Evolutionary conservation across 805 yeast species (phyloP).

Genomic region (Barnettozyma vustinii): DNA sequence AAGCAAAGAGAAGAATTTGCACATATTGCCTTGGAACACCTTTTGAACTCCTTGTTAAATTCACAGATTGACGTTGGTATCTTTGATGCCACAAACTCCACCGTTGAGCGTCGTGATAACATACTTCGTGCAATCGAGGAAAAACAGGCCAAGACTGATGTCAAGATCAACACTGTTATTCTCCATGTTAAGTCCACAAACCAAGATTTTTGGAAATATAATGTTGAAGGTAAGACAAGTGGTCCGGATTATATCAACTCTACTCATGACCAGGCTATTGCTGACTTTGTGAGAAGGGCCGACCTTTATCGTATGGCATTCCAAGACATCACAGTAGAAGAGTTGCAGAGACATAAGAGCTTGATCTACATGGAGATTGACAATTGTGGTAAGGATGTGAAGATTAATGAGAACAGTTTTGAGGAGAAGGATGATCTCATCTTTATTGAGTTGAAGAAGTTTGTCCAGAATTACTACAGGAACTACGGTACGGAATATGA

Average conservation of each 20-base stretch:
- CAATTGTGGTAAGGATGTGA: conserved; percentile 21
- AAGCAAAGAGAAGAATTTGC: conserved; percentile 48
- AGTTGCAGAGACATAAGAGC: conserved; percentile 18
- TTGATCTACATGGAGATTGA: conserved; percentile 17
- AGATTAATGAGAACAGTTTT: conserved; percentile 21
- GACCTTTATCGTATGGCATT: conserved; percentile 41
- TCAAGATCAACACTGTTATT: conserved; percentile 43
- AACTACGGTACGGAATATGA: conserved; percentile 29
- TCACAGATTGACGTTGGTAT: conserved; percentile 47
- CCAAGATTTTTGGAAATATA: conserved; percentile 45
- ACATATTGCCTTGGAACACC: conserved; percentile 41
- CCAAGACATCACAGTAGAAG: conserved; percentile 32
- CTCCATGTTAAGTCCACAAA: conserved; percentile 59
- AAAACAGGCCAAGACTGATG: conserved; percentile 22
- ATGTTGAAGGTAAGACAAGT: conserved; percentile 58
- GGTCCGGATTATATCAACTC: conserved; percentile 55
- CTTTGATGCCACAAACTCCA: conserved; percentile 59
- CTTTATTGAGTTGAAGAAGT: conserved; percentile 24
- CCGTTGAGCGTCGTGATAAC: conserved; percentile 34
- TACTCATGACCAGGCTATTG: conserved; percentile 46
- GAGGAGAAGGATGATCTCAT: conserved; percentile 14
- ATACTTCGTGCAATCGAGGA: conserved; percentile 18
- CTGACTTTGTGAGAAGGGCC: conserved; percentile 55
- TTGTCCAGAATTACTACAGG: conserved; percentile 30
- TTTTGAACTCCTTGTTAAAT: conserved; percentile 37